A percentile compares a stretch with the other conserved stretches of the same genome.
Conservation (phyloP, 768 basidiomycete species). For the Leccinum boreale region DNA sequence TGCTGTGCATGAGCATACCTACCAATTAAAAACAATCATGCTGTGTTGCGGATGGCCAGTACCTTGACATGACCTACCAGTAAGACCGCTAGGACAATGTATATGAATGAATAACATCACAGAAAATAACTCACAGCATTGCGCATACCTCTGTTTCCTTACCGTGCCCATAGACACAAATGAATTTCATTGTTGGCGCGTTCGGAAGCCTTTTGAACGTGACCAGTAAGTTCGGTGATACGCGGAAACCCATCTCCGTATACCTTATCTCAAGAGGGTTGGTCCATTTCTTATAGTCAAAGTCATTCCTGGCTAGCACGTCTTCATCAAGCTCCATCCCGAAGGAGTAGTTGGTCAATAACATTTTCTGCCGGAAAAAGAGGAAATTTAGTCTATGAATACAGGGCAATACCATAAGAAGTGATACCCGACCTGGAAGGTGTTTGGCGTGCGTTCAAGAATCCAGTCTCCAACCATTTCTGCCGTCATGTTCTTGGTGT, state of each 20-base stretch:
- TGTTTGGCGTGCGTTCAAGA: conserved; percentile 71
- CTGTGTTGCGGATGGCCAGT: background rate
- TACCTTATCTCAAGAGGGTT: conserved; percentile 85
- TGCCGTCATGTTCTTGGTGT: conserved; percentile 68
- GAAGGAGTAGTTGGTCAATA: conserved; percentile 80
- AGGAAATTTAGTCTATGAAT: background rate
- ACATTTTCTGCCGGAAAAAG: conserved; percentile 54
- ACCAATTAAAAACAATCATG: background rate
- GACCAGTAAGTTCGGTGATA: background rate
- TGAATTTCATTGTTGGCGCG: conserved; percentile 90
- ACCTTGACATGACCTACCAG: conserved; percentile 47
- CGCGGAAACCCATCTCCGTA: background rate
- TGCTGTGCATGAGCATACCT: conserved; percentile 74
- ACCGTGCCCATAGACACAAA: conserved; percentile 92
- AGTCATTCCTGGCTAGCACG: conserved; percentile 59
- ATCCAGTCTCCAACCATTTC: conserved; percentile 76
- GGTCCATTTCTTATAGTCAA: conserved; percentile 83
- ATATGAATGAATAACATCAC: background rate
- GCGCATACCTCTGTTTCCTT: conserved; percentile 82
- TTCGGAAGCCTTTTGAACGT: conserved; percentile 59
- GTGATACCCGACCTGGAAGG: conserved; percentile 64
- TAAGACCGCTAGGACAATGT: conserved; percentile 66
- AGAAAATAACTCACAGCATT: conserved; percentile 2
- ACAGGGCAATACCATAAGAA: background rate
- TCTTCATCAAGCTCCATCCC: conserved; percentile 79